Percentiles rank a stretch among this genome's conserved stretches.
phyloP scores from a whole-genome alignment of 2,329 filamentous ascomycete species.

The Sporothrix euskadiensis region DNA sequence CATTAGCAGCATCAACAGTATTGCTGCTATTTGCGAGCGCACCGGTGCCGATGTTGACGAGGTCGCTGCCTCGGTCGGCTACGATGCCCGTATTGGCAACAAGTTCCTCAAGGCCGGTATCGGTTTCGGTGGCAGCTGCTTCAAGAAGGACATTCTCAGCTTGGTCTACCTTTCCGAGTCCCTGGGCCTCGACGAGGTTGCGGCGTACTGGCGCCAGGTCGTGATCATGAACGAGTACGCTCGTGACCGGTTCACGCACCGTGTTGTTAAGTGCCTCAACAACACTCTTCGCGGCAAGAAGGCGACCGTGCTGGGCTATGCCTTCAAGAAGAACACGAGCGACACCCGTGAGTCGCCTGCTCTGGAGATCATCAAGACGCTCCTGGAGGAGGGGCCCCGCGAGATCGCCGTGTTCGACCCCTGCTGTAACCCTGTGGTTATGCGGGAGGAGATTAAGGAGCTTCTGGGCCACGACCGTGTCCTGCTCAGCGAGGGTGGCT shows the following conservation, averaged over 20 bases:
- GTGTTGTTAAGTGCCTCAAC: conserved; percentile 65
- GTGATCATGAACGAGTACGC: conserved; percentile 77
- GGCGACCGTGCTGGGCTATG: conserved; percentile 70
- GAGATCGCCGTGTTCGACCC: conserved; percentile 71
- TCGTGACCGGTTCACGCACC: conserved; percentile 65
- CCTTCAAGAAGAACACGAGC: conserved; percentile 77
- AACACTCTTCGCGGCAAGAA: conserved; percentile 70
- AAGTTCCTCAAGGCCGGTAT: conserved; percentile 73
- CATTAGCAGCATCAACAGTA: conserved; percentile 77
- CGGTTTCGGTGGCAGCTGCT: conserved; percentile 79
- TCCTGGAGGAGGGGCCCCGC: conserved; percentile 63
- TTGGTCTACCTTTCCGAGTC: conserved; percentile 72
- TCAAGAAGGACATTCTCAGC: conserved; percentile 77
- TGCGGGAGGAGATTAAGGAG: conserved; percentile 52
- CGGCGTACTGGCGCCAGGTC: conserved; percentile 73
- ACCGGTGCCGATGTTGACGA: conserved; percentile 76
- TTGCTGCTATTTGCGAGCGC: conserved; percentile 76
- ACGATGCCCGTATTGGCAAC: conserved; percentile 69
- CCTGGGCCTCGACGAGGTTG: conserved; percentile 68
- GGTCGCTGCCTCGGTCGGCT: conserved; percentile 65
- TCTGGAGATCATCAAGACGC: conserved; percentile 64
- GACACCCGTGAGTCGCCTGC: conserved; percentile 73
- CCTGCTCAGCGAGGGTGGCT: conserved; percentile 44
- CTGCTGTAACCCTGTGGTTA: conserved; percentile 54
- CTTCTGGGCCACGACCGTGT: conserved; percentile 42